Conservation (phyloP, 2,329 filamentous ascomycete genomes). For the Fusarium beomiforme region DNA sequence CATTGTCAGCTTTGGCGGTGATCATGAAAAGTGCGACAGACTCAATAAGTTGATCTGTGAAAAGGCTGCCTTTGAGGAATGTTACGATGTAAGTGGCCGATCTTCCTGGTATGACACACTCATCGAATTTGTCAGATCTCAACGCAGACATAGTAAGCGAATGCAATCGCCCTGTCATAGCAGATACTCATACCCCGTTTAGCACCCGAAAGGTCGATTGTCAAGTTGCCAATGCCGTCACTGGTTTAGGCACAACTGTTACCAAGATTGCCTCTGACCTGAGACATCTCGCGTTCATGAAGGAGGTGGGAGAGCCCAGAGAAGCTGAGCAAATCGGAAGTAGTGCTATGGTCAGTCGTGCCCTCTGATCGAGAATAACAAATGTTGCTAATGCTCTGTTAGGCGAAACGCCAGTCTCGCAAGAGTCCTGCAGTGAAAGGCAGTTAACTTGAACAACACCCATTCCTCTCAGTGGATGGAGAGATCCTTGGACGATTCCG, state of each 20-base stretch:
- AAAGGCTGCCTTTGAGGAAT: slow-evolving; percentile 7
- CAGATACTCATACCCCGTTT: accelerated
- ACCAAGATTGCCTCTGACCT: neutral
- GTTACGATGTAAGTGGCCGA: neutral
- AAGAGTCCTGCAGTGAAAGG: slow-evolving; percentile 15
- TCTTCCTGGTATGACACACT: accelerated
- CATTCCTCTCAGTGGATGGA: slow-evolving; percentile 25
- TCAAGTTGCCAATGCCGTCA: neutral
- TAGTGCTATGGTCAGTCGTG: neutral
- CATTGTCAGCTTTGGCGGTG: neutral
- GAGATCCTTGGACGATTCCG: slow-evolving; percentile 20
- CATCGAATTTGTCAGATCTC: neutral
- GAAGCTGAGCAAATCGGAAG: neutral
- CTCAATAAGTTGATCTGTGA: slow-evolving; percentile 7
- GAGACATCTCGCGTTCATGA: neutral
- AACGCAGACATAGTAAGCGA: neutral
- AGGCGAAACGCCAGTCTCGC: slow-evolving; percentile 19
- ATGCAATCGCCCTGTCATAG: too few species aligned
- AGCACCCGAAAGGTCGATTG: neutral
- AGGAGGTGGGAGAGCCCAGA: neutral
- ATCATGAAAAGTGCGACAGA: slow-evolving; percentile 8
- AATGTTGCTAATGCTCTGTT: accelerated
- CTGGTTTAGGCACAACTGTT: neutral
- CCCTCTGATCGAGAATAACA: accelerated
- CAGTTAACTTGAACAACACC: slow-evolving; percentile 12